Evolutionary conservation across 305 asterid species (phyloP).

Genomic region (Euphrasia arctica): DNA sequence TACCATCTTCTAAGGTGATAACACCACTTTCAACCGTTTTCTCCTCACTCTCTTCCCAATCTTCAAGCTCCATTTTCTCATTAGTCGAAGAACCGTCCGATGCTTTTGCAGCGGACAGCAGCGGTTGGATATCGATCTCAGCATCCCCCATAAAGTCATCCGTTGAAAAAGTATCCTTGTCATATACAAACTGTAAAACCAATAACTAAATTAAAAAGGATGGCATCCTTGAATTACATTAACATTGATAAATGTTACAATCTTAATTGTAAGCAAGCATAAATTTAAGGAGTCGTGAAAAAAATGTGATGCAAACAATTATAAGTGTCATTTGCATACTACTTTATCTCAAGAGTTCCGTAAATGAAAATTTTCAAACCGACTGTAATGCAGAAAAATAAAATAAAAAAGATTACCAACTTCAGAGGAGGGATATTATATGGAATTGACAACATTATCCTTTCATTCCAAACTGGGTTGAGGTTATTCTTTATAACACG

Average conservation of each 20-base stretch:
- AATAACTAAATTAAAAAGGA: slow-evolving; percentile 8
- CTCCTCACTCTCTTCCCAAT: slow-evolving; percentile 52
- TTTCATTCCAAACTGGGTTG: slow-evolving; percentile 97
- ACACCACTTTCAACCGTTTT: slow-evolving; percentile 50
- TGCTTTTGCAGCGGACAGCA: slow-evolving; percentile 78
- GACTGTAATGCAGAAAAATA: background rate
- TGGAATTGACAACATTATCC: slow-evolving; percentile 91
- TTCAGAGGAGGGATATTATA: slow-evolving; percentile 80
- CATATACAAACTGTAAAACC: slow-evolving; percentile 74
- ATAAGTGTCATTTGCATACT: no score
- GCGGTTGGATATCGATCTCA: slow-evolving; percentile 80
- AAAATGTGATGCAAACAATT: no score
- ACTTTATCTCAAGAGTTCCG: background rate
- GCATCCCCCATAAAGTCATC: slow-evolving; percentile 99
- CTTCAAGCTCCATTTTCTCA: slow-evolving; percentile 51
- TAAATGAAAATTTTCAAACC: background rate
- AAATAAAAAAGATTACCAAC: slow-evolving; percentile 42
- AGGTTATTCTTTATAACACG: slow-evolving; percentile 88
- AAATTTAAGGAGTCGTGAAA: no score
- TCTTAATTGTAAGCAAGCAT: background rate
- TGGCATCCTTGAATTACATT: background rate
- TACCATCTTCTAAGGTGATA: slow-evolving; percentile 63
- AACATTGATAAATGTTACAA: background rate
- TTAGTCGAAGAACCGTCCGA: slow-evolving; percentile 41
- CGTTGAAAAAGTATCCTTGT: slow-evolving; percentile 84